Conservation (phyloP, 2,329 filamentous ascomycete genomes). For the Sclerotiophoma versabilis region DNA sequence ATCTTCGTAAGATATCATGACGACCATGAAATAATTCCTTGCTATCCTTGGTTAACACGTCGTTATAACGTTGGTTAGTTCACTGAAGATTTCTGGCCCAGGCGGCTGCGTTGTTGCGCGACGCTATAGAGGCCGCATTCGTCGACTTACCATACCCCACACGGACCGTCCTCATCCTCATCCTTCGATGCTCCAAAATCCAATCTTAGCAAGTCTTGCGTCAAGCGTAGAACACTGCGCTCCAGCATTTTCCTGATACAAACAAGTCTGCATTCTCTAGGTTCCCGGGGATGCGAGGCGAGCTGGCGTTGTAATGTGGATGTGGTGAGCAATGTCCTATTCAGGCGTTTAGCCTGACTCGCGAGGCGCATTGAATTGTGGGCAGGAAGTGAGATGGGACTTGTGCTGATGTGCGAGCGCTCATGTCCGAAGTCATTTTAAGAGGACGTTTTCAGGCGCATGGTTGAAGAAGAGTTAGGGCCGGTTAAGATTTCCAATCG, state of each 20-base stretch:
- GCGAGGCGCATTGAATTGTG: neutral
- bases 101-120: no score
- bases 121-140: no score
- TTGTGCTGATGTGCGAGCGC: neutral
- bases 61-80: no score
- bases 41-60: no score
- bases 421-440: neutral
- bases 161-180: no score
- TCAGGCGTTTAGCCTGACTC: neutral
- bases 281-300: neutral
- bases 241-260: neutral
- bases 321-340: constrained; percentile 1
- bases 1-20: neutral
- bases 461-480: no score
- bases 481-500: neutral
- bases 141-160: no score
- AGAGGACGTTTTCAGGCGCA: neutral
- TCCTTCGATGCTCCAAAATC: neutral
- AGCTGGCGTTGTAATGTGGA: neutral
- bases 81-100: no score
- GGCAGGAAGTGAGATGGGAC: neutral
- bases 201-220: neutral
- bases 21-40: no score
- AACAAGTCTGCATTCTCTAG: neutral
- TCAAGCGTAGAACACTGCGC: neutral